Evolutionary conservation across 2,329 filamentous ascomycete species (phyloP).

Genomic region (Dothidotthia symphoricarpi): DNA sequence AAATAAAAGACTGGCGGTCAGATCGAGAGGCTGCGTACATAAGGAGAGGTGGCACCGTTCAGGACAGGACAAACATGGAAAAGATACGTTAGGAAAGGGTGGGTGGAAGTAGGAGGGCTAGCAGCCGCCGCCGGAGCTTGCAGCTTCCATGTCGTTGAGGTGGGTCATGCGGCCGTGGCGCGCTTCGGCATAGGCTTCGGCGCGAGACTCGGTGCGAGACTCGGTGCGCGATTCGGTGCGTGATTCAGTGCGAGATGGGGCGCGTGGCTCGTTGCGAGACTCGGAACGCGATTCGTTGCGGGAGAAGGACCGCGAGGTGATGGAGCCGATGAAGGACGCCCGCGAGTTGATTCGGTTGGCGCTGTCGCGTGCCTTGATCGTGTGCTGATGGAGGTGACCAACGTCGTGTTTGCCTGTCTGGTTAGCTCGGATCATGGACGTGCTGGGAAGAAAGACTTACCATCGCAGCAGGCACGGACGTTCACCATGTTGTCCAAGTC

Average conservation of each 20-base stretch:
- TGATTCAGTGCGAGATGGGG: conserved; percentile 25
- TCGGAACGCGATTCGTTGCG: conserved; percentile 22
- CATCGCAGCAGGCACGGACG: conserved; percentile 95
- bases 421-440: conserved; percentile 13
- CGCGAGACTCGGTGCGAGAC: conserved; percentile 9
- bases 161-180: conserved; percentile 25
- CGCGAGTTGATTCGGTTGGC: conserved; percentile 23
- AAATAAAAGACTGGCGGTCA: not conserved
- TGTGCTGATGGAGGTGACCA: conserved; percentile 43
- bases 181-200: conserved; percentile 17
- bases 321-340: conserved; percentile 32
- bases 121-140: conserved; percentile 29
- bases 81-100: conserved; percentile 10
- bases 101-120: conserved; percentile 17
- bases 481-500: conserved; percentile 85
- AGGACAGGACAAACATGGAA: conserved; percentile 5
- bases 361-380: conserved; percentile 32
- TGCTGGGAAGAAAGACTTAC: conserved; percentile 54
- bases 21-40: too few relatives aligned
- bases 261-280: conserved; percentile 16
- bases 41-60: too few relatives aligned
- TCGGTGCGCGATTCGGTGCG: conserved; percentile 17
- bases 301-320: conserved; percentile 38
- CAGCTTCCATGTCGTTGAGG: conserved; percentile 27
- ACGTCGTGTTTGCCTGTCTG: conserved; percentile 51